Conservation (phyloP, 352 stramenopile species). For the Phytophthora pini region DNA sequence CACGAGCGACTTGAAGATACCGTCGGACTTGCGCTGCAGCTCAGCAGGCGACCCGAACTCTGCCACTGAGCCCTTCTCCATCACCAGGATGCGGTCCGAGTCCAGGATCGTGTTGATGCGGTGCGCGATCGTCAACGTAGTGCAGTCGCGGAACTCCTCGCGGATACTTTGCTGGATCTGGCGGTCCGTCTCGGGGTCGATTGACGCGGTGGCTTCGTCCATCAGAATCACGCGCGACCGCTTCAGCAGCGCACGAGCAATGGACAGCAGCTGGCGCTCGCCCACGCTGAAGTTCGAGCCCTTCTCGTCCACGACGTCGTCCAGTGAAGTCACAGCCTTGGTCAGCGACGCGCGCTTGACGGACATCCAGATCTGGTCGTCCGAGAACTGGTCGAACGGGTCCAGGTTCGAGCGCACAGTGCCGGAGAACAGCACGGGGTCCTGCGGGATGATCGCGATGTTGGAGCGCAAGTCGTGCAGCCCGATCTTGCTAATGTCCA, state of each 20-base stretch:
- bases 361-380: conserved; percentile 47
- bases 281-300: conserved; percentile 96
- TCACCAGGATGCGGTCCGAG: conserved; percentile 90
- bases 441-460: conserved; percentile 77
- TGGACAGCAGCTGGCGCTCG: conserved; percentile 95
- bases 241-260: conserved; percentile 93
- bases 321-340: conserved; percentile 88
- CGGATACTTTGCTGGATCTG: conserved; percentile 82
- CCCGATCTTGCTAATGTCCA: conserved; percentile 64
- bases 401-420: conserved; percentile 92
- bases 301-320: conserved; percentile 89
- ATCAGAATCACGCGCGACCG: conserved; percentile 91
- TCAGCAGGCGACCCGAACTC: conserved; percentile 34
- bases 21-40: conserved; percentile 43
- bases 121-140: conserved; percentile 95
- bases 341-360: conserved; percentile 19
- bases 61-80: conserved; percentile 68
- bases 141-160: conserved; percentile 90
- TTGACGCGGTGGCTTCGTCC: conserved; percentile 95
- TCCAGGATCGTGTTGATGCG: conserved; percentile 95
- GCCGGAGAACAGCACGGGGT: conserved; percentile 92
- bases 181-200: conserved; percentile 84
- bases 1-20: conserved; percentile 33
- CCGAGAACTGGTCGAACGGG: conserved; percentile 59
- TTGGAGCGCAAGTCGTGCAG: conserved; percentile 44